phyloP scores from a whole-genome alignment of 1,139 yeast genomes.

The Zhuliangozyma parablackwelliae region DNA sequence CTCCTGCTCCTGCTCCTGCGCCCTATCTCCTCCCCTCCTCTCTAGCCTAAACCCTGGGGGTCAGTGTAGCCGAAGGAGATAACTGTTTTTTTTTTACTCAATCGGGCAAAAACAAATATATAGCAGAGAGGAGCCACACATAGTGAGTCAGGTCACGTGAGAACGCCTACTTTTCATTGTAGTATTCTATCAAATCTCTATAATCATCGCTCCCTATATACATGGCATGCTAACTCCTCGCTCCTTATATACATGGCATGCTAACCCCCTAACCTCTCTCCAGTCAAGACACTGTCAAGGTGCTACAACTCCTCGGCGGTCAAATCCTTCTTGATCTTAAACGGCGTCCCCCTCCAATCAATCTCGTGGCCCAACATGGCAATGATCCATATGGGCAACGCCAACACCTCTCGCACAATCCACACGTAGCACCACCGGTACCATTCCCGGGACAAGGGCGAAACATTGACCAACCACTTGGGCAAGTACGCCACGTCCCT shows the following conservation, averaged over 20 bases:
- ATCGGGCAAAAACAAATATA: too few species aligned
- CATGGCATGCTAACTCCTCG: neutral
- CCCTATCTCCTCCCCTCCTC: too few species aligned
- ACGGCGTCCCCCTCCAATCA: slow-evolving; percentile 81
- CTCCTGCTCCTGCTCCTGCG: too few species aligned
- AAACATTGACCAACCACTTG: slow-evolving; percentile 22
- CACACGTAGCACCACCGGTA: slow-evolving; percentile 42
- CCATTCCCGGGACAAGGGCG: slow-evolving; percentile 10
- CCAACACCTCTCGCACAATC: slow-evolving; percentile 67
- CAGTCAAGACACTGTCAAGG: neutral
- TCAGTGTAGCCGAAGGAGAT: too few species aligned
- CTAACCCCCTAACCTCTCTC: neutral
- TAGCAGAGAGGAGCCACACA: too few species aligned
- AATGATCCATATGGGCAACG: slow-evolving; percentile 77
- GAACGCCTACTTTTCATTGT: too few species aligned
- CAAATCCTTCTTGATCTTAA: slow-evolving; percentile 65
- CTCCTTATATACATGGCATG: too few species aligned
- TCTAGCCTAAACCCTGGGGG: too few species aligned
- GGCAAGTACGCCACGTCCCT: slow-evolving; percentile 21
- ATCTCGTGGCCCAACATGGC: slow-evolving; percentile 79
- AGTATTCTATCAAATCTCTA: too few species aligned
- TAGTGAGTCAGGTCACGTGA: too few species aligned
- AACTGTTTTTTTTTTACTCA: too few species aligned
- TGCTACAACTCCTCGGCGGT: slow-evolving; percentile 61
- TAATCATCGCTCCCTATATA: too few species aligned